A percentile compares a stretch with the other conserved stretches of the same genome.
Evolutionary conservation across 2,329 filamentous ascomycete genomes (phyloP).

Genomic region (Purpureocillium takamizusanense): DNA sequence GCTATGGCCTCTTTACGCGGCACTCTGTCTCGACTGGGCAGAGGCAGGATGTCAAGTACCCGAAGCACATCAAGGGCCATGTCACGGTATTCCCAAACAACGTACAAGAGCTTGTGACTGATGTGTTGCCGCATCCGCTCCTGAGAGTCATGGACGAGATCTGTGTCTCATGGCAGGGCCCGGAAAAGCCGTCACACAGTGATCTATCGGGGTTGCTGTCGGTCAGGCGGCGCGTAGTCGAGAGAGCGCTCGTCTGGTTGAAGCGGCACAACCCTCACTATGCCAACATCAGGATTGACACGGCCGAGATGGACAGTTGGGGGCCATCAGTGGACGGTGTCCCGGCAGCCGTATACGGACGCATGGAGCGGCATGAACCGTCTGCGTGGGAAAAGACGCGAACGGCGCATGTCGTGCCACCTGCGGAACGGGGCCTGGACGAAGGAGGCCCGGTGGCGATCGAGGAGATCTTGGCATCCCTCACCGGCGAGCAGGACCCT

Average conservation of each 20-base stretch:
- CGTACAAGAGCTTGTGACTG: constrained; percentile 6
- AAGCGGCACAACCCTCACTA: constrained; percentile 6
- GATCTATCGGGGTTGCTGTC: constrained; percentile 5
- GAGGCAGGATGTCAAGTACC: constrained; percentile 1
- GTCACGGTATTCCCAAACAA: constrained; percentile 10
- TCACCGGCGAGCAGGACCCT: neutral
- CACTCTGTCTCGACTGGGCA: neutral
- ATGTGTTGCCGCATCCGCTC: constrained; percentile 6
- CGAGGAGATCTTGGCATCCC: constrained; percentile 4
- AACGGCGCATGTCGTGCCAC: constrained; percentile 4
- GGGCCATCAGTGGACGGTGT: constrained; percentile 4
- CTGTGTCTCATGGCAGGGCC: constrained; percentile 5
- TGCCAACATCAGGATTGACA: constrained; percentile 6
- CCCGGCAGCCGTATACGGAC: constrained; percentile 5
- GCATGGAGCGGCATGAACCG: constrained; percentile 7
- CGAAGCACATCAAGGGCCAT: constrained; percentile 8
- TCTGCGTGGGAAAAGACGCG: constrained; percentile 6
- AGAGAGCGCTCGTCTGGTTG: constrained; percentile 7
- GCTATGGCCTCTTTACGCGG: constrained; percentile 3
- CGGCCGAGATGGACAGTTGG: constrained; percentile 8
- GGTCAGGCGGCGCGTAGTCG: constrained; percentile 4
- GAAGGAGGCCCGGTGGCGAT: constrained; percentile 4
- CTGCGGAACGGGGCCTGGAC: constrained; percentile 4
- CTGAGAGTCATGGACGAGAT: constrained; percentile 6
- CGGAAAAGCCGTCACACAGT: constrained; percentile 3